Evolutionary conservation across 805 yeast genomes (phyloP), one percentile per base, ranked within the genome.

Genomic region (Starmerella ratchasimensis): DNA sequence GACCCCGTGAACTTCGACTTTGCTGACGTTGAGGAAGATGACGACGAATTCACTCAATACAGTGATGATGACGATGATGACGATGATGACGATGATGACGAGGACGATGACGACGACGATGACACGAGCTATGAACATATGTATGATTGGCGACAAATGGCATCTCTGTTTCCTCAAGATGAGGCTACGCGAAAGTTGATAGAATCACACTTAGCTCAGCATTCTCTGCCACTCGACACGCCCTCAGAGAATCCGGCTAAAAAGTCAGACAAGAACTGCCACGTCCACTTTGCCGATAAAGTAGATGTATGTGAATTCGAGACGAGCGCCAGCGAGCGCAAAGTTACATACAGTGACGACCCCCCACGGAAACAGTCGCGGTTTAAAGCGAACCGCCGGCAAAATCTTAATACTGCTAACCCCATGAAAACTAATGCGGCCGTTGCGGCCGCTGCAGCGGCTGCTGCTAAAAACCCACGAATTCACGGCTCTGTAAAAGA

Each of bases 1-100:
- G 57, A 64, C 67, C 28, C 84, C 80, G 16, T 78, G 73, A 58
- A 61, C 75, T 52, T 42, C 24, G 41, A 42, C 17, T 51, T 48
- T 17, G 41, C 63, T 74, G 56, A 64, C 67, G 28, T 84, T 47
- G 73, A 79, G 74, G 59, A 60, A 75, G 52, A 44, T 5, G 71
- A 66, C 35, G 57, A 48, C 5, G 55, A 48, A 2, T 51, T 42
- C 2, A n/a, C n/a, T n/a, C n/a, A n/a, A n/a, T 51, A 51, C 15
- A 49, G 48, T 19, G 29, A 40, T 22, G 25, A 26, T 21, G 33
- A 36, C 8, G 20, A 42, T 13, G 37, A 32, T 48, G 72, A 39
- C 9, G 34, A 29, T 13, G 38, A 38, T 3, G 7, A 50, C 71
- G 57, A 72, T 2, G 74, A 77, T 10, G 37, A 29, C 6, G 37